Conservation (phyloP, 1,284 basidiomycete species). For the Leccinum subrobustum region DNA sequence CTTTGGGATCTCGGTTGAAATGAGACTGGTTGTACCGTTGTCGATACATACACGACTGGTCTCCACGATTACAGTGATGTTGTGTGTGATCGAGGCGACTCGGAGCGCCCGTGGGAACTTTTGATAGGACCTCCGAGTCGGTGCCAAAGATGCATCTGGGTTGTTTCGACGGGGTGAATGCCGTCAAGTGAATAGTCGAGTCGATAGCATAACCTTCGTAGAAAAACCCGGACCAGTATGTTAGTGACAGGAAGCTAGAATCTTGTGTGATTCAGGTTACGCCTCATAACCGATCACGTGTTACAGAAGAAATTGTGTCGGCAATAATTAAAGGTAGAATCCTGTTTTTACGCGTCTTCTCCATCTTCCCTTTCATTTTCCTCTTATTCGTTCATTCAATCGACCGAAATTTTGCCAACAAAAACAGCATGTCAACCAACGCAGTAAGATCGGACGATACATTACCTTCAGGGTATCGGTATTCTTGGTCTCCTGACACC, state of each 20-base stretch:
- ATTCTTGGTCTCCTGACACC: constrained; percentile 27
- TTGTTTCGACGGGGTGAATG: background rate
- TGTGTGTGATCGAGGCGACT: background rate
- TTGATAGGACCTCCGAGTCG: background rate
- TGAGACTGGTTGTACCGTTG: background rate
- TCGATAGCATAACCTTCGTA: background rate
- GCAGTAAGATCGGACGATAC: constrained; percentile 14
- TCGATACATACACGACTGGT: background rate
- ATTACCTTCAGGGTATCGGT: constrained; percentile 15
- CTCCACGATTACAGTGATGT: background rate
- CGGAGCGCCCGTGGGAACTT: background rate
- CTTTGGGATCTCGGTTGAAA: background rate
- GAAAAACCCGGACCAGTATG: background rate
- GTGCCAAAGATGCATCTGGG: background rate
- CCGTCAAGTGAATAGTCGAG: background rate
- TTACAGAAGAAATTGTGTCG: background rate
- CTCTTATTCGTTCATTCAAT: background rate
- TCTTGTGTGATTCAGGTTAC: too few species aligned
- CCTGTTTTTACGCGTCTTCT: background rate
- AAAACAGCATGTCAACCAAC: constrained; percentile 15
- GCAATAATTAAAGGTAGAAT: background rate
- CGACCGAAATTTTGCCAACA: background rate
- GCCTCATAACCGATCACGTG: constrained; percentile 8
- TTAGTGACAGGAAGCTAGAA: background rate
- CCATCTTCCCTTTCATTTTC: background rate